Evolutionary conservation across 2,329 filamentous ascomycete species (phyloP), one percentile per base, ranked within the genome.

Genomic region (Talaromyces sp.): DNA sequence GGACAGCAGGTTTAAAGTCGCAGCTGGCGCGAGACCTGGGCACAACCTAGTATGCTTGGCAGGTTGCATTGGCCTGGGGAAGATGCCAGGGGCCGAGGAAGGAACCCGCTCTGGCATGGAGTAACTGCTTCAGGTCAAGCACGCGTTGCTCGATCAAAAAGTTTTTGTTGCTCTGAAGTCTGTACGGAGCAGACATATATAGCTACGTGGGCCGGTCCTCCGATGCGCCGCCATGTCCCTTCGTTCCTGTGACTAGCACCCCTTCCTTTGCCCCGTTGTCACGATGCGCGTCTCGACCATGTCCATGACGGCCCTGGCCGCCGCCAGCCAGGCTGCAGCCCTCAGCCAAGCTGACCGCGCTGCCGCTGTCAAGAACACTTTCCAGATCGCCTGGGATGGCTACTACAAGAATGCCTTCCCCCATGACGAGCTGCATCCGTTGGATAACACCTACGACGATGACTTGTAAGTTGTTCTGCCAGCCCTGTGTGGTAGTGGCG

Each of bases 401-500:
- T 93, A 93, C 71, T 83, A 85, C 68, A 77, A 84, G 74, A 85
- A 90, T 74, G 90, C 90, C 0, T 93, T 90, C 64, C 89, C 89
- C 0, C 84, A 90, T 66, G 91, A 96, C 71, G 89, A 91, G 51
- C 77, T 96, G 10, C 80, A 79, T 63, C 90, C 91, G 0, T 79
- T 90, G 14, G 83, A 81, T 46, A 90, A 91, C 65, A 75, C 74
- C 0, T 88, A 77, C 62, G 80, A 80, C 24, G 86, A 96, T 72
- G 89, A 90, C 58, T 83, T 89, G 89, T 91, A 77, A 65, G 78
- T 38, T 32, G 29, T 55, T 24, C 3, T 24, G 26, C 21, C 17
- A 57, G 17, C 10, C 29, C 11, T 31, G 56, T 38, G 24, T 53
- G 24, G 24, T 11, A 46, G 17, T 1, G 7, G n/a, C 10, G n/a